phyloP scores from a whole-genome alignment of 164 flowering plant species.

The Akebia trifoliata region DNA sequence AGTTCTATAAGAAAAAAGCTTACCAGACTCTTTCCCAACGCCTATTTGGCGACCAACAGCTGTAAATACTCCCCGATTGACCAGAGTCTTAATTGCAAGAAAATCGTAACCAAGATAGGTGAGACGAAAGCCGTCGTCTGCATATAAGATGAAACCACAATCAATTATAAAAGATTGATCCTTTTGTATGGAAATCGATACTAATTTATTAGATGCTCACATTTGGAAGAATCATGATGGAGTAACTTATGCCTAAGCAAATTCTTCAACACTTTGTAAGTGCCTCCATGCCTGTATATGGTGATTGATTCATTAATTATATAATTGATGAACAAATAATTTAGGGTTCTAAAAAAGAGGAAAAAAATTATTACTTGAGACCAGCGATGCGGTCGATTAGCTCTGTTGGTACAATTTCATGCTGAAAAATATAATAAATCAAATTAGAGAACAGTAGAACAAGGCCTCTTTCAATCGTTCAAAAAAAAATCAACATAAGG shows the following conservation, averaged over 20 bases:
- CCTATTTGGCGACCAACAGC: constrained; percentile 90
- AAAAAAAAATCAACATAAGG: neutral
- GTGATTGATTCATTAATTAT: neutral
- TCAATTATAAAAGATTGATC: neutral
- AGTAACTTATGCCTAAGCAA: constrained; percentile 83
- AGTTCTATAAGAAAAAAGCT: constrained; percentile 5
- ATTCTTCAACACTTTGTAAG: constrained; percentile 89
- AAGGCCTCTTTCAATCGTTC: too few species aligned
- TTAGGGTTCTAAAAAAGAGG: too few species aligned
- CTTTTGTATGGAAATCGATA: too few species aligned
- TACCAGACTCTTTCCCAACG: constrained; percentile 95
- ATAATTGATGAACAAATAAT: too few species aligned
- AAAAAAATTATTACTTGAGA: constrained; percentile 73
- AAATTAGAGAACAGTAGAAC: too few species aligned
- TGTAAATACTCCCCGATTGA: constrained; percentile 76
- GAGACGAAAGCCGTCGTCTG: constrained; percentile 92
- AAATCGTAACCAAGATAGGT: constrained; percentile 95
- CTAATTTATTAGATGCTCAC: constrained; percentile 33
- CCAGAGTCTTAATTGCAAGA: constrained; percentile 89
- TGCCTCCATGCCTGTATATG: constrained; percentile 80
- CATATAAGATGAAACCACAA: constrained; percentile 10
- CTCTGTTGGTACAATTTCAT: constrained; percentile 87
- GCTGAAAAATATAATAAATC: constrained; percentile 40
- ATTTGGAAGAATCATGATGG: constrained; percentile 94
- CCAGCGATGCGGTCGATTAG: constrained; percentile 76